A percentile compares a stretch with the other conserved stretches of the same genome.
These are phyloP conservation scores for Suillus cothurnatus DNA, from an alignment of 768 basidiomycete species.

Conservation along the genomic window DNA sequence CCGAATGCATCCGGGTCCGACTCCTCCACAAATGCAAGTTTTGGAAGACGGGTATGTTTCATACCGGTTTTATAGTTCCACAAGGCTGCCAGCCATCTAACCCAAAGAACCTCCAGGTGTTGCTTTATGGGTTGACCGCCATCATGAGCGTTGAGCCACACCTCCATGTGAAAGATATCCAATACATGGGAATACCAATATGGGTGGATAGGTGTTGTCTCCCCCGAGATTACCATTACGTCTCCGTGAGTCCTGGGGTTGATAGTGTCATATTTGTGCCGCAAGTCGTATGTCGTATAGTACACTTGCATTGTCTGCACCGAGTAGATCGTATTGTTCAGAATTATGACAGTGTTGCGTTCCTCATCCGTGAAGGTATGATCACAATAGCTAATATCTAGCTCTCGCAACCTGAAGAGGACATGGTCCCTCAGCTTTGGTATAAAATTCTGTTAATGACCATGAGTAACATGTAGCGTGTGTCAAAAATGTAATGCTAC, in stretches of 20 bases:
- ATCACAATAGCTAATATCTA: no score
- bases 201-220: not conserved
- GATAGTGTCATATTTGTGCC: conserved; percentile 13
- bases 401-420: no score
- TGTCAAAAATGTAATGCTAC: not conserved
- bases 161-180: conserved; percentile 23
- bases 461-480: no score
- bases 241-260: not conserved
- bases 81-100: conserved; percentile 4
- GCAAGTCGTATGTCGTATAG: conserved; percentile 32
- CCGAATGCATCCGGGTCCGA: conserved; percentile 5
- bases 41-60: not conserved
- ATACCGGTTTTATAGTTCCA: not conserved
- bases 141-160: conserved; percentile 7
- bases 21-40: conserved; percentile 2
- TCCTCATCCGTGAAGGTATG: no score
- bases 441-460: no score
- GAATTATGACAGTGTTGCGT: no score
- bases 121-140: not conserved
- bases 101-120: conserved; percentile 16
- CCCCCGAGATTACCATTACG: conserved; percentile 14
- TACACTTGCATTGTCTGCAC: conserved; percentile 28
- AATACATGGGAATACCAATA: conserved; percentile 11
- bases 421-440: no score
- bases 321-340: conserved; percentile 20